Evolutionary conservation across 2,329 filamentous ascomycete species (phyloP).

Genomic region (Scleromitrula shiraiana): DNA sequence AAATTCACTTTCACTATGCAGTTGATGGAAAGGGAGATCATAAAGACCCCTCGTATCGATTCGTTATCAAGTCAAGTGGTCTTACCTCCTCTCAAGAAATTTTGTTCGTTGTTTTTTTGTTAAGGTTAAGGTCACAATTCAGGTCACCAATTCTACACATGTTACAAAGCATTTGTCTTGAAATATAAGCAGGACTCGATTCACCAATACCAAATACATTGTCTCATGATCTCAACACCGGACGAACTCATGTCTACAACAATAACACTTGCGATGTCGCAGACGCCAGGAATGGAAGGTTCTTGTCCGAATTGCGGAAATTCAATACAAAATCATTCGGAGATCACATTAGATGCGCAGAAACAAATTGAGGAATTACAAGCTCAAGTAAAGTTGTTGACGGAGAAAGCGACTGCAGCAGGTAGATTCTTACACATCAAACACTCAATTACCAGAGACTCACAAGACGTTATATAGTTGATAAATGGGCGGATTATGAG

Average conservation of each 20-base stretch:
- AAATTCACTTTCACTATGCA: neutral
- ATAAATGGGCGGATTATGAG: conserved; percentile 71
- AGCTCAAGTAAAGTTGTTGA: conserved; percentile 60
- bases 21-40: neutral
- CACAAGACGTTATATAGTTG: conserved; percentile 36
- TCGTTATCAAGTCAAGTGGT: neutral
- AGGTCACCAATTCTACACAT: neutral
- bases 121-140: neutral
- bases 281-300: conserved; percentile 10
- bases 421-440: conserved; percentile 33
- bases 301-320: conserved; percentile 29
- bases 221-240: conserved; percentile 16
- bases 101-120: too few relatives aligned
- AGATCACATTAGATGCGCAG: conserved; percentile 37
- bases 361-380: conserved; percentile 61
- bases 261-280: conserved; percentile 26
- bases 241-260: conserved; percentile 25
- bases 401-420: conserved; percentile 59
- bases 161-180: neutral
- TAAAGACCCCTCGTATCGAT: conserved; percentile 4
- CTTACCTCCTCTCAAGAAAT: neutral
- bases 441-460: neutral
- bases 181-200: neutral
- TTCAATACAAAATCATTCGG: conserved; percentile 18
- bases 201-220: neutral